A percentile compares a stretch with the other conserved stretches of the same genome.
These are phyloP conservation scores for Phytophthora crassamura DNA, from an alignment of 352 stramenopile genomes.

Conservation along the genomic window DNA sequence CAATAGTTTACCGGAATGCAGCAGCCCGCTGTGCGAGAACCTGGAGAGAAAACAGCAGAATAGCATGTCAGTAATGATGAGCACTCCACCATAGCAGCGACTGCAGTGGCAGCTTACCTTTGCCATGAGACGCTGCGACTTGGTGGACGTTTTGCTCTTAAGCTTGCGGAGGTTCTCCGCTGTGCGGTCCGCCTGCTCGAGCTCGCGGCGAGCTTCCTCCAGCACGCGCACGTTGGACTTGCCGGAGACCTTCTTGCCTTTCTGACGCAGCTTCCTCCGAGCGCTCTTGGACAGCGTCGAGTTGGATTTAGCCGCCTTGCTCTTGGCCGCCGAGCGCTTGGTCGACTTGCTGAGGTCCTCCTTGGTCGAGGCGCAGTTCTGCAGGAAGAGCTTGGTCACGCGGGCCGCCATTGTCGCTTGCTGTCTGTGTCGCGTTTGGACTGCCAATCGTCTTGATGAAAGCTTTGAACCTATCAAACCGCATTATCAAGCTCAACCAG, in stretches of 20 bases:
- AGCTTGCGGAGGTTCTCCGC: conserved; percentile 72
- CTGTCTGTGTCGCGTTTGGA: conserved; percentile 4
- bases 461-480: neutral
- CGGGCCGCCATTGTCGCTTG: conserved; percentile 53
- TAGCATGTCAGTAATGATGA: too few species aligned
- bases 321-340: conserved; percentile 18
- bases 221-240: conserved; percentile 58
- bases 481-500: too few species aligned
- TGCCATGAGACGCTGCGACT: conserved; percentile 71
- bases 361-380: conserved; percentile 49
- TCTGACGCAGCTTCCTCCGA: conserved; percentile 33
- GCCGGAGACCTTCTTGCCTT: conserved; percentile 33
- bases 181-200: conserved; percentile 59
- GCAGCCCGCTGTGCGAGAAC: conserved; percentile 52
- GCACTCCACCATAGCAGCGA: too few species aligned
- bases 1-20: conserved; percentile 39
- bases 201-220: conserved; percentile 57
- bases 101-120: conserved; percentile 43
- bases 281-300: conserved; percentile 27
- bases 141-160: conserved; percentile 54
- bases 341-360: conserved; percentile 19
- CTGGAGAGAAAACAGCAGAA: conserved; percentile 25
- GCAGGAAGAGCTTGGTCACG: conserved; percentile 80
- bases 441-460: conserved; percentile 26
- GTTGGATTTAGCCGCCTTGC: neutral